Base-by-base conservation (phyloP, 306 rosid species). In the Medicago arabica region DNA sequence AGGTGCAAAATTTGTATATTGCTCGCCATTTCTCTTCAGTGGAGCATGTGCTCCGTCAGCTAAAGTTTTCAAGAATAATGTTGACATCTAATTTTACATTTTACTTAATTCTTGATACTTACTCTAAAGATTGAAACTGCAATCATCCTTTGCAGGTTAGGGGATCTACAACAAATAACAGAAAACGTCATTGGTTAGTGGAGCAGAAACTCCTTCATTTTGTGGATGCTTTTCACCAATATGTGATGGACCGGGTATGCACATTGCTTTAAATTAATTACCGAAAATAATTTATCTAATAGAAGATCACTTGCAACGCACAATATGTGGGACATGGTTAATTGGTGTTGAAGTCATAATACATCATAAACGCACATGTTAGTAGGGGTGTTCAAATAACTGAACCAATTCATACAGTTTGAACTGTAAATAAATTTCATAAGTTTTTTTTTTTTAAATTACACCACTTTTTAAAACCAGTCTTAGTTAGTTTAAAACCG, bases 191-290 rank as follows among this genome's bases (percentile, higher is more conserved):
- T 78, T 92, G 97, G 98, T 79, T 92, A 83, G 87, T 95, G 87
- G 97, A 92, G 84, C 97, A 95, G 86, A 95, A 95, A 86, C 97
- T 95, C 59, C 98, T 95, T 78, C 97, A 95, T 85, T 90, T 95
- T 80, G 98, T 95, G 75, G 98, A 95, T 84, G 98, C 98, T 58
- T 95, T 95, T 88, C 97, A 92, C 82, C 97, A 90, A 85, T 95
- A 92, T 81, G 98, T 95, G 82, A 95, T 95, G 98, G 98, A 95
- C 75, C 88, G 96, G 77, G 98, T 95, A 64, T 69, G 64, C 23
- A 69, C 80, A 74, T 36, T 74, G 70, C 63, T 54, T 78, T 69
- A 38, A 71, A 46, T 64, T 77, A 77, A 71, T 17, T 68, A 34
- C 62, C 59, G 39, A 15, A 72, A 50, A 15, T 58, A 19, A 53